Percentiles rank a stretch among this genome's conserved stretches.
Conservation (phyloP, 140 eudicot species). For the Anethum foeniculum region DNA sequence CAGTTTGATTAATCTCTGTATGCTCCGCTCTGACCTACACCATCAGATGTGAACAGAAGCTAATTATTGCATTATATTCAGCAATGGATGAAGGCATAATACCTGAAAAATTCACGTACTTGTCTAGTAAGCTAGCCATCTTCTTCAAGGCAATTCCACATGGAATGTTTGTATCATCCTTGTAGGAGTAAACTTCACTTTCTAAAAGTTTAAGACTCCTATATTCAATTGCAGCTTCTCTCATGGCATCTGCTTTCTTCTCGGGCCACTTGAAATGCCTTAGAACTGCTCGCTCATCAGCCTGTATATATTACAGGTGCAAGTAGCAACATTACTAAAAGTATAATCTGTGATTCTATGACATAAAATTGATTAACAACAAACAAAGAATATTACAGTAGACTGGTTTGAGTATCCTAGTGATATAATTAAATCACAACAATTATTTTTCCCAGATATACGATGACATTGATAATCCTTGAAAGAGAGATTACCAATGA, state of each 20-base stretch:
- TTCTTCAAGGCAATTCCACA: conserved; percentile 23
- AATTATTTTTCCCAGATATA: background rate
- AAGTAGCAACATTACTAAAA: background rate
- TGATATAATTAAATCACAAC: background rate
- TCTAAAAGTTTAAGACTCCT: conserved; percentile 21
- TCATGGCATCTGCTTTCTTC: conserved; percentile 34
- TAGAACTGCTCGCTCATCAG: conserved; percentile 31
- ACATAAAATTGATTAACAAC: background rate
- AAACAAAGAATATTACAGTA: background rate
- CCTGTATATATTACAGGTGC: conserved; percentile 14
- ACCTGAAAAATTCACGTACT: conserved; percentile 12
- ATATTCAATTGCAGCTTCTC: conserved; percentile 34
- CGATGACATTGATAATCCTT: background rate
- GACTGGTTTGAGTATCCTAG: background rate
- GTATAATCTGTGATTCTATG: no score
- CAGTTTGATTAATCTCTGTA: conserved; percentile 20
- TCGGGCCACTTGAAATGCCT: conserved; percentile 37
- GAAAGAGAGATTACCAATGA: conserved; percentile 20
- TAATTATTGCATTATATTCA: background rate
- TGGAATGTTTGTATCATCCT: conserved; percentile 17
- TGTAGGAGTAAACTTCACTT: conserved; percentile 18
- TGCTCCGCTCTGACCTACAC: conserved; percentile 23
- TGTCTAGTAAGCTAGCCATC: conserved; percentile 25
- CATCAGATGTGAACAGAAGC: background rate
- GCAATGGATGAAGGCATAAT: background rate